These are phyloP conservation scores for Malassezia globosa DNA, from an alignment of 1,284 basidiomycete genomes.

Conservation along the genomic window DNA sequence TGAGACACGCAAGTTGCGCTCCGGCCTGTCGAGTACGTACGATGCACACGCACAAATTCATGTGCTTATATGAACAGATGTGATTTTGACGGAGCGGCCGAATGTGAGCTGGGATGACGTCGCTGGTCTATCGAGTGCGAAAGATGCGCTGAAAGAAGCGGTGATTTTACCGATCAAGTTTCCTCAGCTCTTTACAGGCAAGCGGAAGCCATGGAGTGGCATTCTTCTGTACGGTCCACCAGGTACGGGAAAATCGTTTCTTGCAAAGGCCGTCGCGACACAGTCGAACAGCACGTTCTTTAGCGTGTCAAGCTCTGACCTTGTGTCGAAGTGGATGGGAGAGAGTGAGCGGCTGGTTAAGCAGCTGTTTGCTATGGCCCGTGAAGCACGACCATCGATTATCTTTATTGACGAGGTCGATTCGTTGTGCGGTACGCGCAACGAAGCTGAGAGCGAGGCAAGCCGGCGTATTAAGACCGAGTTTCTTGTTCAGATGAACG, in stretches of 20 bases:
- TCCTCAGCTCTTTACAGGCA: conserved; percentile 93
- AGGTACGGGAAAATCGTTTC: conserved; percentile 55
- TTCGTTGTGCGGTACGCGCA: conserved; percentile 83
- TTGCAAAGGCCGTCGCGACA: conserved; percentile 95
- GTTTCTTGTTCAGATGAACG: conserved; percentile 92
- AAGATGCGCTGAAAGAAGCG: conserved; percentile 91
- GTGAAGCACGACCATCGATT: conserved; percentile 90
- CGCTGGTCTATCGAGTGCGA: conserved; percentile 83
- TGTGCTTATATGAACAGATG: conserved; percentile 49
- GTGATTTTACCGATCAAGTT: conserved; percentile 98
- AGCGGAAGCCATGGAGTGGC: conserved; percentile 90
- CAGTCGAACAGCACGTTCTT: conserved; percentile 97
- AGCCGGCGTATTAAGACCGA: conserved; percentile 95
- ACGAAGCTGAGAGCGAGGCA: conserved; percentile 91
- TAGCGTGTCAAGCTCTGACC: conserved; percentile 83
- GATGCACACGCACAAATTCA: no score
- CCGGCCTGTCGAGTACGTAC: conserved; percentile 59
- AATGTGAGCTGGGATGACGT: conserved; percentile 98
- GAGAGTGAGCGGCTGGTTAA: conserved; percentile 88
- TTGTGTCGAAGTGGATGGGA: conserved; percentile 99
- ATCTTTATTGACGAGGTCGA: conserved; percentile 99
- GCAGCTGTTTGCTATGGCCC: conserved; percentile 89
- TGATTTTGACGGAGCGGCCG: conserved; percentile 85
- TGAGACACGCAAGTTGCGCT: conserved; percentile 86
- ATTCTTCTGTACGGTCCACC: conserved; percentile 79